Evolutionary conservation across 129 eudicot species (phyloP).

Genomic region (Lonicera japonica): DNA sequence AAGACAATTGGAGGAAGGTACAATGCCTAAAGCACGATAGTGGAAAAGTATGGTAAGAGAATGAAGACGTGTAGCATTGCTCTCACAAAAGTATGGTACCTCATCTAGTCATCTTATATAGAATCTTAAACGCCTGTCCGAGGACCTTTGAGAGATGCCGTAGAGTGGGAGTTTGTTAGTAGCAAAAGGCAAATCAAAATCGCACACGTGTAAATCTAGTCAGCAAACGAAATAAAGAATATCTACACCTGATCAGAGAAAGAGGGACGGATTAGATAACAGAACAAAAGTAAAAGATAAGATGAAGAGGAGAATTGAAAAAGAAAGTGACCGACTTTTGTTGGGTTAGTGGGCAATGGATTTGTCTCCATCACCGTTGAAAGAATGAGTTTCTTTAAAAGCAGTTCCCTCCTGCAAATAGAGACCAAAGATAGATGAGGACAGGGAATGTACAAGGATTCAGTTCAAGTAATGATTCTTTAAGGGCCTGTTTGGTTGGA

Average conservation of each 20-base stretch:
- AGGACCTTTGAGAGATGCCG: not conserved
- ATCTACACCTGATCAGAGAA: conserved; percentile 34
- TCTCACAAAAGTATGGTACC: too few species aligned
- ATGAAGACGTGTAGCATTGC: too few species aligned
- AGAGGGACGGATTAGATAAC: conserved; percentile 10
- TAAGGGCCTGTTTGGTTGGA: not conserved
- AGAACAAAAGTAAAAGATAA: not conserved
- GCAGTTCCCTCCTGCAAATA: conserved; percentile 32
- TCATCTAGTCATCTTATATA: too few species aligned
- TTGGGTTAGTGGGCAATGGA: conserved; percentile 27
- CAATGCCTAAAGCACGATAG: too few species aligned
- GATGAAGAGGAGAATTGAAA: not conserved
- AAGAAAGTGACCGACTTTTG: conserved; percentile 30
- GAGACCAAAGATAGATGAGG: conserved; percentile 24
- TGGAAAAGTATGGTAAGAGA: too few species aligned
- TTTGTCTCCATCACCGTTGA: conserved; percentile 42
- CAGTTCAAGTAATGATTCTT: not conserved
- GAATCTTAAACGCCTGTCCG: too few species aligned
- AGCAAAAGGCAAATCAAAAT: not conserved
- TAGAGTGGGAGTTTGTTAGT: conserved; percentile 11
- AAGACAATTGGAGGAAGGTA: too few species aligned
- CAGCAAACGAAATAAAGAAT: conserved; percentile 13
- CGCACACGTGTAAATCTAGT: conserved; percentile 14
- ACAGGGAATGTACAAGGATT: not conserved
- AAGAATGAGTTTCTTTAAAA: conserved; percentile 24